phyloP scores from a whole-genome alignment of 2,329 filamentous ascomycete genomes.

The Aspergillus quadricinctus region DNA sequence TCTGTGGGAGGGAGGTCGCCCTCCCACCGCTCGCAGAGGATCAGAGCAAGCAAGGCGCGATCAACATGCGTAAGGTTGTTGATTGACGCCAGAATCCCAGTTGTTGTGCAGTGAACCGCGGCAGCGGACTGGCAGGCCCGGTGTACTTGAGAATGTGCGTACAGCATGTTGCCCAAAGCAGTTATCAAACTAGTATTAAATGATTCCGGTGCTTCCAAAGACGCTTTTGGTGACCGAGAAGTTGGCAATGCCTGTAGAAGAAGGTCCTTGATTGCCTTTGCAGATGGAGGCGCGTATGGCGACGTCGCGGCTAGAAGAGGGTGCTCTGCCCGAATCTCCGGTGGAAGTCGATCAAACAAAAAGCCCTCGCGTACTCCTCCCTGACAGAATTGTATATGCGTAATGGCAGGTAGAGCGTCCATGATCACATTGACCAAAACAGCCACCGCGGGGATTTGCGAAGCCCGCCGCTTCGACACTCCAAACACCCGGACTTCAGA shows the following conservation, averaged over 20 bases:
- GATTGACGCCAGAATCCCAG: slow-evolving; percentile 60
- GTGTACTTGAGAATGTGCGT: slow-evolving; percentile 47
- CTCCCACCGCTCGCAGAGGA: slow-evolving; percentile 71
- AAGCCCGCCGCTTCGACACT: slow-evolving; percentile 71
- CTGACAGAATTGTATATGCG: slow-evolving; percentile 75
- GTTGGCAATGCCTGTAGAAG: slow-evolving; percentile 47
- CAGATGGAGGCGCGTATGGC: slow-evolving; percentile 48
- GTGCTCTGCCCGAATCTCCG: slow-evolving; percentile 56
- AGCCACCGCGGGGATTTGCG: slow-evolving; percentile 79
- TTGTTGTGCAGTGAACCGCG: slow-evolving; percentile 68
- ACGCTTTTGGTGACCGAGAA: slow-evolving; percentile 12
- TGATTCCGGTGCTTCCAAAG: slow-evolving; percentile 32
- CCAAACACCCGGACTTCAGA: slow-evolving; percentile 54
- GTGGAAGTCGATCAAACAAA: slow-evolving; percentile 66
- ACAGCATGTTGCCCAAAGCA: slow-evolving; percentile 58
- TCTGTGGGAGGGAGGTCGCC: slow-evolving; percentile 59
- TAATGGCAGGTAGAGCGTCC: slow-evolving; percentile 64
- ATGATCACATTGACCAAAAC: slow-evolving; percentile 74
- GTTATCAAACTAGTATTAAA: slow-evolving; percentile 48
- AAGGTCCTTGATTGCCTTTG: slow-evolving; percentile 44
- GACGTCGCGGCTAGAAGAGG: slow-evolving; percentile 62
- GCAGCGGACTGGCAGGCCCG: slow-evolving; percentile 59
- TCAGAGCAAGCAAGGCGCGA: slow-evolving; percentile 66
- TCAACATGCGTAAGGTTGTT: slow-evolving; percentile 72
- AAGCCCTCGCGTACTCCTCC: slow-evolving; percentile 83